Evolutionary conservation across 1,284 basidiomycete species (phyloP).

Genomic region (Golubevia pallescens): DNA sequence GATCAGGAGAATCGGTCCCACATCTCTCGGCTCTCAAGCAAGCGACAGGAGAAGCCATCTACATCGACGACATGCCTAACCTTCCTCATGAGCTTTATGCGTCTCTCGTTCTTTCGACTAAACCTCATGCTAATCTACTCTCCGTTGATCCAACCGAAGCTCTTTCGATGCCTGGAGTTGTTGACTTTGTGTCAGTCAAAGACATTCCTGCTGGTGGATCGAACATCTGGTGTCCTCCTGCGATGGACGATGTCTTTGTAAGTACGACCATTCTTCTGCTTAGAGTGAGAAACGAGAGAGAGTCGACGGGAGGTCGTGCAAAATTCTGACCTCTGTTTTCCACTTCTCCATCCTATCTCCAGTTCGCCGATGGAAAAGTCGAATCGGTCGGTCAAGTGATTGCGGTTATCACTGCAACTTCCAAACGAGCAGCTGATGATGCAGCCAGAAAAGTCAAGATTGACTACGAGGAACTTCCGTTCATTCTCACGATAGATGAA

Average conservation of each 20-base stretch:
- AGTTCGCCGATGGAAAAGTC: constrained; percentile 62
- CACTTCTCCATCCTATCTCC: too few relatives aligned
- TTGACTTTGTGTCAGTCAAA: constrained; percentile 48
- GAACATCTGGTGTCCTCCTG: constrained; percentile 62
- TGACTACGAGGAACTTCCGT: constrained; percentile 63
- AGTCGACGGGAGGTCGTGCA: too few relatives aligned
- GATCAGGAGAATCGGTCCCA: constrained; percentile 47
- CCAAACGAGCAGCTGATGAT: constrained; percentile 61
- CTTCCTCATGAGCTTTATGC: constrained; percentile 58
- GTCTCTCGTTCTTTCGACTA: constrained; percentile 57
- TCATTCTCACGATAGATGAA: constrained; percentile 63
- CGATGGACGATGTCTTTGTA: constrained; percentile 64
- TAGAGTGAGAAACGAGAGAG: too few relatives aligned
- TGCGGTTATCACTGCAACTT: constrained; percentile 60
- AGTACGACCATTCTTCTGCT: too few relatives aligned
- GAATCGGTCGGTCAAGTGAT: constrained; percentile 61
- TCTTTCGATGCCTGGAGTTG: constrained; percentile 56
- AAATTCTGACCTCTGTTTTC: too few relatives aligned
- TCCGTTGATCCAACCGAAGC: constrained; percentile 54
- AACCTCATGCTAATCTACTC: constrained; percentile 61
- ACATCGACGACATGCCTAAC: constrained; percentile 63
- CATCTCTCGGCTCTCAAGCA: constrained; percentile 64
- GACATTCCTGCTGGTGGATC: constrained; percentile 57
- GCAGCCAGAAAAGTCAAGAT: constrained; percentile 60
- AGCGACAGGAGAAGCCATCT: constrained; percentile 63